phyloP scores from a whole-genome alignment of 495 filamentous ascomycete genomes.

The Penicillium paxilli region DNA sequence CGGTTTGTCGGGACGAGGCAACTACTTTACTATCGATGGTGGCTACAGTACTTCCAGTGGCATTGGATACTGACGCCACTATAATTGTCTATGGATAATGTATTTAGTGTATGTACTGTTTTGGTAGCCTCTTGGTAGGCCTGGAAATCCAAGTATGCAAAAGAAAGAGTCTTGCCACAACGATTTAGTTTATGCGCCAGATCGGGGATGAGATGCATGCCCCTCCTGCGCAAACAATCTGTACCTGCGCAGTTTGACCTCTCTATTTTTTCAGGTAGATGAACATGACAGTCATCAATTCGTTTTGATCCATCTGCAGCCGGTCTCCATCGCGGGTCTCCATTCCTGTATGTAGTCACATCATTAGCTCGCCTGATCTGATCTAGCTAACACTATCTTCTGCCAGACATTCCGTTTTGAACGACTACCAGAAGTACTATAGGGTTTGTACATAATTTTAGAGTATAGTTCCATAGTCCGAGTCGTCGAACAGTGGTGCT shows the following conservation, averaged over 20 bases:
- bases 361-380: background rate
- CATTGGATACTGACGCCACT: background rate
- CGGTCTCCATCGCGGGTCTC: background rate
- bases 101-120: too few relatives aligned
- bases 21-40: background rate
- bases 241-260: conserved; percentile 18
- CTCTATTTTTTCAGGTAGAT: background rate
- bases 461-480: too few relatives aligned
- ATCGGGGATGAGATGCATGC: conserved; percentile 4
- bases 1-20: background rate
- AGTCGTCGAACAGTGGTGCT: background rate
- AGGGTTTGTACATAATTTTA: background rate
- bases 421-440: too few relatives aligned
- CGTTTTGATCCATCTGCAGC: background rate
- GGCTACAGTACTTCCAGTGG: background rate
- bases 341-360: background rate
- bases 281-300: background rate
- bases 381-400: background rate
- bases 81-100: too few relatives aligned
- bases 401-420: background rate
- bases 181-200: background rate
- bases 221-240: conserved; percentile 6
- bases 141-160: background rate
- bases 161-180: background rate
- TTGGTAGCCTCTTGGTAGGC: too few relatives aligned